Percentiles rank a stretch among this genome's conserved stretches.
phyloP scores from a whole-genome alignment of 2,329 filamentous ascomycete species.

The Colletotrichum karsti region DNA sequence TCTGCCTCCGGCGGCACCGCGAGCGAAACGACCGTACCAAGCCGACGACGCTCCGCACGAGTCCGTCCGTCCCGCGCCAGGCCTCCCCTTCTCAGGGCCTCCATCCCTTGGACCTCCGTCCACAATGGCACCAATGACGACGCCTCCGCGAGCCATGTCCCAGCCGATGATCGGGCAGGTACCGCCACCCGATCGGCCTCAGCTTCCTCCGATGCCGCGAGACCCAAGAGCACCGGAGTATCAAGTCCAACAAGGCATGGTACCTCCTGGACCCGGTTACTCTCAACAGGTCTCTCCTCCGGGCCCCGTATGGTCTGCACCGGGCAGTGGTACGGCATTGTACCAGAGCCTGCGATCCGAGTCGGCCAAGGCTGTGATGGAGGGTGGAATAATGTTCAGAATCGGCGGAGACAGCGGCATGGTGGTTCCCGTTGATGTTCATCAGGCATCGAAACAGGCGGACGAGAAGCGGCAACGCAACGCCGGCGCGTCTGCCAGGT shows the following conservation, averaged over 20 bases:
- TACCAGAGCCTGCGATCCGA: constrained; percentile 28
- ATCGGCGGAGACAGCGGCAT: constrained; percentile 46
- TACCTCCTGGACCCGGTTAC: constrained; percentile 4
- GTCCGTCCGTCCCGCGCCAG: constrained; percentile 3
- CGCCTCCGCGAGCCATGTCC: constrained; percentile 43
- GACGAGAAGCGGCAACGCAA: constrained; percentile 89
- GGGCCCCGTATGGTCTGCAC: constrained; percentile 36
- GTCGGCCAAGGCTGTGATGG: constrained; percentile 13
- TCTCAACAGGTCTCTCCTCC: constrained; percentile 15
- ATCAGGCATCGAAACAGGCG: constrained; percentile 82
- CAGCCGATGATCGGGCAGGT: constrained; percentile 42
- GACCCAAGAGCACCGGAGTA: constrained; percentile 16
- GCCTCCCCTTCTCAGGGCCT: constrained; percentile 16
- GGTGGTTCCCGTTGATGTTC: constrained; percentile 77
- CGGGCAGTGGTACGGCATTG: constrained; percentile 43
- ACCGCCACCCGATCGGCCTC: constrained; percentile 32
- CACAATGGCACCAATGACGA: constrained; percentile 32
- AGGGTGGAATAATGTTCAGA: constrained; percentile 30
- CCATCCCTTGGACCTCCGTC: constrained; percentile 29
- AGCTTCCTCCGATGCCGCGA: constrained; percentile 24
- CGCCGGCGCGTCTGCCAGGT: constrained; percentile 84
- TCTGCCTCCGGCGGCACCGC: constrained; percentile 35
- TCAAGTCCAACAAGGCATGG: constrained; percentile 10
- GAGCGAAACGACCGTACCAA: constrained; percentile 16
- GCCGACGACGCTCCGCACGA: constrained; percentile 6